phyloP scores from a whole-genome alignment of 2,329 filamentous ascomycete genomes.

The Phoma sp. region DNA sequence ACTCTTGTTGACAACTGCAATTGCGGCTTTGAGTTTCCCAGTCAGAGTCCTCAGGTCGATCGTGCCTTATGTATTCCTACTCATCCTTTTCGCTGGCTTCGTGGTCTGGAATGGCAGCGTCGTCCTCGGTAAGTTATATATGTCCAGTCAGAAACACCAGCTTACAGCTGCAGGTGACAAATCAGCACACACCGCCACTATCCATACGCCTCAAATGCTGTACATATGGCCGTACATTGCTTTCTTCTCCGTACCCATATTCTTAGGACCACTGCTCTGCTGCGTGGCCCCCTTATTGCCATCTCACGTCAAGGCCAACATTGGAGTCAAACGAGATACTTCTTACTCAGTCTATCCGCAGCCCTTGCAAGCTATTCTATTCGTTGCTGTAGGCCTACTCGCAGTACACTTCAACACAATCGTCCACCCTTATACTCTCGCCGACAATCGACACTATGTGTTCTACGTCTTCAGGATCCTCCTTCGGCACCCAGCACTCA shows the following conservation, averaged over 20 bases:
- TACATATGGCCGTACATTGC: slow-evolving; percentile 91
- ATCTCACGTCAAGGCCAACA: not conserved
- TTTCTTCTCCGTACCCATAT: slow-evolving; percentile 87
- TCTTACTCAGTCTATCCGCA: not conserved
- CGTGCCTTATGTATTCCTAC: slow-evolving; percentile 65
- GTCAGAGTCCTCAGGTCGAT: slow-evolving; percentile 50
- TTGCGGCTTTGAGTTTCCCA: slow-evolving; percentile 61
- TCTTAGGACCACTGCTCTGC: slow-evolving; percentile 64
- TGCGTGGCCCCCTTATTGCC: slow-evolving; percentile 39
- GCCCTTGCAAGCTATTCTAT: slow-evolving; percentile 33
- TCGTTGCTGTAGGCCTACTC: slow-evolving; percentile 50
- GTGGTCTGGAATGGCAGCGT: slow-evolving; percentile 89
- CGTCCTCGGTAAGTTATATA: slow-evolving; percentile 74
- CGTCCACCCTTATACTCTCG: slow-evolving; percentile 92
- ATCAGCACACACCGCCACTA: slow-evolving; percentile 86
- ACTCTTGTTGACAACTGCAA: slow-evolving; percentile 65
- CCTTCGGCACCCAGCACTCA: slow-evolving; percentile 67
- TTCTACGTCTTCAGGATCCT: slow-evolving; percentile 95
- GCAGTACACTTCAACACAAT: slow-evolving; percentile 85
- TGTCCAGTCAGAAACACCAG: not conserved
- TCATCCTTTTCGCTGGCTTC: slow-evolving; percentile 75
- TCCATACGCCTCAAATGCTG: slow-evolving; percentile 91
- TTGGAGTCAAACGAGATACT: not conserved
- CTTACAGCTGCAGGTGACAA: slow-evolving; percentile 74
- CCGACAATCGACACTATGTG: slow-evolving; percentile 96